These are phyloP conservation scores for Arthrinium phaeospermum DNA, from an alignment of 2,329 filamentous ascomycete species.

Conservation along the genomic window DNA sequence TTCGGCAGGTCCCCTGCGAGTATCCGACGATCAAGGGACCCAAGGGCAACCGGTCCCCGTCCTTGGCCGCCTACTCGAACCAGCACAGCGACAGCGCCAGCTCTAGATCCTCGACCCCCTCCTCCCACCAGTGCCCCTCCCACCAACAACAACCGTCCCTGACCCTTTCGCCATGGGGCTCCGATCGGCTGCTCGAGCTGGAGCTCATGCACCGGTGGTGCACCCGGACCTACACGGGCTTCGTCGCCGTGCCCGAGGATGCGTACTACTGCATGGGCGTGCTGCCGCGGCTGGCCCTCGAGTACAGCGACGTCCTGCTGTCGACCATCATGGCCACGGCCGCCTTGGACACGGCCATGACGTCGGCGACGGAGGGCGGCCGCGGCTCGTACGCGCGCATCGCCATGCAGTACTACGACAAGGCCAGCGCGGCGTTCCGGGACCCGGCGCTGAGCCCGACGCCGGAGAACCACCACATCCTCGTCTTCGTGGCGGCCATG, in stretches of 20 bases:
- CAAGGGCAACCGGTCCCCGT: not conserved
- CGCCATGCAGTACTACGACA: constrained; percentile 13
- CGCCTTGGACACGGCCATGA: constrained; percentile 8
- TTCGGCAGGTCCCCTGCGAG: constrained; percentile 8
- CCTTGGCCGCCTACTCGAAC: not conserved
- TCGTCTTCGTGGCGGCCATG: constrained; percentile 1
- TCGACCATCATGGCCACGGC: constrained; percentile 1
- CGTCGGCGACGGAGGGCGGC: not conserved
- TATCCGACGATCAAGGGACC: constrained; percentile 1
- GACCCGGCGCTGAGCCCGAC: not conserved
- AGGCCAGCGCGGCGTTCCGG: not conserved
- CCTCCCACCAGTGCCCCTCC: not conserved
- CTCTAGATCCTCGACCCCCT: not conserved
- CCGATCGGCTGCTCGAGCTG: constrained; percentile 11
- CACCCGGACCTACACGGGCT: not conserved
- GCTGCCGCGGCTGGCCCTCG: constrained; percentile 11
- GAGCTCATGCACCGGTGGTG: constrained; percentile 21
- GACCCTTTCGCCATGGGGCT: constrained; percentile 1
- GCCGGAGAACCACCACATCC: constrained; percentile 18
- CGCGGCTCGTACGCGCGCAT: not conserved
- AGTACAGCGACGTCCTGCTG: not conserved
- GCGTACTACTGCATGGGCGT: constrained; percentile 1
- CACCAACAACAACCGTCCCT: not conserved
- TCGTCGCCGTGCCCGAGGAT: constrained; percentile 7
- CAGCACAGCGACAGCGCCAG: not conserved